Conservation (phyloP, 257 asterid species). For the Ehretia macrophylla region DNA sequence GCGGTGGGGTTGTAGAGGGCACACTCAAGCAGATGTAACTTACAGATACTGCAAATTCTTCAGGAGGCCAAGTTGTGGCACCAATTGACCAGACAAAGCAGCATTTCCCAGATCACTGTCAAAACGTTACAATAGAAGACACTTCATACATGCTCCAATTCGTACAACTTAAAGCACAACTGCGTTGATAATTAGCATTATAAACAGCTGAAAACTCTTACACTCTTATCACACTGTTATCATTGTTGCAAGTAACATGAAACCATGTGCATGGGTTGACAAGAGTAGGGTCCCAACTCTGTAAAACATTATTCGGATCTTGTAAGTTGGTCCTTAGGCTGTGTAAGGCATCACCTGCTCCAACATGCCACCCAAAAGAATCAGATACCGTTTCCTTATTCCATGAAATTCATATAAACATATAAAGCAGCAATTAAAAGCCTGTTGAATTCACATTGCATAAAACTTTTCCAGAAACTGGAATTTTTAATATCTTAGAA, state of each 20-base stretch:
- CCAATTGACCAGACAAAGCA: conserved; percentile 89
- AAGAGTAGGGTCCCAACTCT: conserved; percentile 99
- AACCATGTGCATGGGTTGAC: conserved; percentile 99
- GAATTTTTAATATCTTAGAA: no score
- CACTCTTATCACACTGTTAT: conserved; percentile 97
- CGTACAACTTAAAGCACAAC: conserved; percentile 7
- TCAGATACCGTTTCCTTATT: conserved; percentile 7
- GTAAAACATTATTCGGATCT: conserved; percentile 93
- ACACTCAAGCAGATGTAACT: conserved; percentile 21
- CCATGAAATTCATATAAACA: neutral
- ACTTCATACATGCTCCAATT: conserved; percentile 8
- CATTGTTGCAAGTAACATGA: conserved; percentile 97
- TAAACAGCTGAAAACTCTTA: conserved; percentile 32
- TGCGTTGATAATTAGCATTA: neutral
- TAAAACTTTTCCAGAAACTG: neutral
- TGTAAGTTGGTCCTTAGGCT: conserved; percentile 65
- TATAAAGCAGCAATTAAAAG: neutral
- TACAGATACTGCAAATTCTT: conserved; percentile 97
- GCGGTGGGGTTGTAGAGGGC: no score
- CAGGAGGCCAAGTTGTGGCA: conserved; percentile 84
- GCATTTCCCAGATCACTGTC: conserved; percentile 97
- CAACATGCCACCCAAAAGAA: conserved; percentile 9
- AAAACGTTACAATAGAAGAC: conserved; percentile 9
- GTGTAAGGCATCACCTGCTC: conserved; percentile 91
- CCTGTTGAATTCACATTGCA: neutral